Evolutionary conservation across 208 protist genomes (phyloP), one percentile per base, ranked within the genome.

Genomic region (Wallacemonas sp.): DNA sequence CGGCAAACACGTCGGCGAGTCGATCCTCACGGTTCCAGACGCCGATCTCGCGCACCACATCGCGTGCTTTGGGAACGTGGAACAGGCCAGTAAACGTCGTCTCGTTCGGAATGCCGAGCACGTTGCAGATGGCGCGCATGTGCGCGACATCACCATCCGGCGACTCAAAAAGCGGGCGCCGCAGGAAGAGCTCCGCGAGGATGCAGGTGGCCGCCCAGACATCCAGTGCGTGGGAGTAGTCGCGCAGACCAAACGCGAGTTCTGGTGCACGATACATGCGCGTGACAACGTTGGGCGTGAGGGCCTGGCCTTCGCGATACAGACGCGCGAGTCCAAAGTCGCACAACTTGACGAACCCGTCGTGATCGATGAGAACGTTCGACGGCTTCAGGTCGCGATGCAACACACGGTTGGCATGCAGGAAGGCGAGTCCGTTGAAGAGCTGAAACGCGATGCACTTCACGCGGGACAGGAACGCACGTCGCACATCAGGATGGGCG

Each of bases 141-240:
- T 97, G 92, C 47, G 93, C 84, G 27, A 74, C 68, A 55, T 99
- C 96, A 1, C 57, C 76, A 26, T 86, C 84, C n/a, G 75, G 67
- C 8, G 93, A 91, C 32, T 67, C 76, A 39, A 99, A 99, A 14
- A 99, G 85, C 6, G 98, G 98, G 38, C 90, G 78, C 34, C 98
- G 97, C 2, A 99, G 65, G 46, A 99, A 92, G 14, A 99, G 72
- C 80, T 99, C 98, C 2, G 96, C 98, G 34, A 99, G 76, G 27
- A 99, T 98, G 85, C 98, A 99, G 17, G 95, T 98, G 3, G 87
- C 62, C 12, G 95, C 98, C 97, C 96, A 99, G 17, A 98, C 82
- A 76, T 98, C 97, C 72, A 99, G 94, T 21, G 90, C 79, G 43
- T 96, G 88, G 0, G 93, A 97, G 64, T 95, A 94, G 72, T 92